Evolutionary conservation across 2,329 filamentous ascomycete genomes (phyloP).

Genomic region (Claviceps pazoutovae): DNA sequence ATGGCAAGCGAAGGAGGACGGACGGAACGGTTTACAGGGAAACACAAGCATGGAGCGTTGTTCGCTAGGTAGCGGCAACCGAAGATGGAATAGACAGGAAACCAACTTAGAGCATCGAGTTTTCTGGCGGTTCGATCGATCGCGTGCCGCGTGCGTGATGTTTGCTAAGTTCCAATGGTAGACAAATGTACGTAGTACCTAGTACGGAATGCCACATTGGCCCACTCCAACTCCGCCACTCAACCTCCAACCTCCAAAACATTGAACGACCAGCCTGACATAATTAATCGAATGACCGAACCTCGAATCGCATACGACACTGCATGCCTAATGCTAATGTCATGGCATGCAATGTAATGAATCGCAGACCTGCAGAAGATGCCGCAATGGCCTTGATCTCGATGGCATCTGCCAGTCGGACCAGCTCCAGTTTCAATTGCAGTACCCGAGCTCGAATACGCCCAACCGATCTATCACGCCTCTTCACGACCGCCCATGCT

Average conservation of each 20-base stretch:
- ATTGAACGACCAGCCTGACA: background rate
- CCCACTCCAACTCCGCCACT: too few species aligned
- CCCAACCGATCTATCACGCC: background rate
- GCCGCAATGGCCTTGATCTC: conserved; percentile 15
- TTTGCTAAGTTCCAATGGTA: too few species aligned
- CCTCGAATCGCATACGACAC: background rate
- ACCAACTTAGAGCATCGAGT: background rate
- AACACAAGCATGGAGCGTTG: background rate
- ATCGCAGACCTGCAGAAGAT: conserved; percentile 11
- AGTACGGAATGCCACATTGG: too few species aligned
- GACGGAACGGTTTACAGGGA: background rate
- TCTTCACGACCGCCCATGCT: background rate
- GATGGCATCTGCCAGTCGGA: conserved; percentile 10
- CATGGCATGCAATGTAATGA: background rate
- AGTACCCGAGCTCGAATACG: background rate
- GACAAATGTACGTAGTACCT: too few species aligned
- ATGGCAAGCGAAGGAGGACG: background rate
- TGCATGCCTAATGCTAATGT: background rate
- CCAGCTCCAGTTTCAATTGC: background rate
- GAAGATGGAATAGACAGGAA: background rate
- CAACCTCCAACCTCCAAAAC: too few species aligned
- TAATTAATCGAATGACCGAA: background rate
- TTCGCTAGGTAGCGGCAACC: background rate
- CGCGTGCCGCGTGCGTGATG: too few species aligned
- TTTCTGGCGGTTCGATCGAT: too few species aligned